Evolutionary conservation across 768 basidiomycete species (phyloP), one percentile per base, ranked within the genome.

Genomic region (Termitomyces sp.): DNA sequence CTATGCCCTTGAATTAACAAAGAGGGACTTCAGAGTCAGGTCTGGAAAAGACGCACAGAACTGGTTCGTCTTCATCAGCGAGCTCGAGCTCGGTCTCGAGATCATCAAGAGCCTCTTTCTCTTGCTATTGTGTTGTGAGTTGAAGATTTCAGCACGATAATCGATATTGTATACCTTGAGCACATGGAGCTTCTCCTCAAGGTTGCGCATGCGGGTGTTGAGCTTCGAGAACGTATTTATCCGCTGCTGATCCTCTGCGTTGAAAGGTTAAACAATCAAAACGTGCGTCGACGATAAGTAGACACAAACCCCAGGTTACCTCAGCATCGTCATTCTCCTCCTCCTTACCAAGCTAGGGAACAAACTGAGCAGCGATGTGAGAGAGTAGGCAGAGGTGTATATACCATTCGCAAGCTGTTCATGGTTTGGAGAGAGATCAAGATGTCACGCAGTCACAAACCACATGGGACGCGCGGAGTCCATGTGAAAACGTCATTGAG

Each of bases 31-130:
- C 44, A 41, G 42, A 42, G 24, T 34, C 15, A 27, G 16, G 31
- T 8, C 60, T 36, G 45, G 27, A 1, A 30, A 27, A 33, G 15
- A 70, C 89, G 58, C 64, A 94, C 91, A 94, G 67, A 4, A 97
- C 85, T 0, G 78, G 77, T 57, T 91, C 82, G 58, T 91, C 88
- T 65, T 95, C 93, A 61, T 96, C 93, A 1, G 87, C 85, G 11
- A 98, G 83, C 68, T 96, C 94, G 24, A 98, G 81, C 67, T 97
- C 95, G 47, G 82, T 89, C 1, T 85, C 75, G 33, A 97, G 81
- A 70, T 98, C 95, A 60, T 96, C 93, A 15, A 96, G 82, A 2
- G 93, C 89, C 66, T 97, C 95, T 74, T 95, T 95, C 75, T 96
- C 94, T 81, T 91, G 87, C 94, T 98, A n/a, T n/a, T 54, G 24